Percentiles rank a stretch among this genome's conserved stretches.
Evolutionary conservation across 176 grass and related monocot species (phyloP).

Genomic region (Guadua angustifolia): DNA sequence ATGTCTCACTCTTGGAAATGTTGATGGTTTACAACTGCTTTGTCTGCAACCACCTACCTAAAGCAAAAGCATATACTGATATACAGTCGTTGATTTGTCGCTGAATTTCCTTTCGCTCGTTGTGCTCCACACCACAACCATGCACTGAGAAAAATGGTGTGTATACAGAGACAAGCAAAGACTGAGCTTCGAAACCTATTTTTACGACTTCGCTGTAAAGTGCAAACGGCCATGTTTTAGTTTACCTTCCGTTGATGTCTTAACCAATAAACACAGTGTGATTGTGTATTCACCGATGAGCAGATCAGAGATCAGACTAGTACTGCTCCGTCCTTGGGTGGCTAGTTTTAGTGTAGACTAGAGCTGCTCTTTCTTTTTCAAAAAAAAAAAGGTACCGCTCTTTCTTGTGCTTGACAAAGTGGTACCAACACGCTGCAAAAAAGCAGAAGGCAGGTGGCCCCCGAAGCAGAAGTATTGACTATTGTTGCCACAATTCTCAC

Average conservation of each 20-base stretch:
- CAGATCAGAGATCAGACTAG: not conserved
- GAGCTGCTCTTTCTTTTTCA: too few species aligned
- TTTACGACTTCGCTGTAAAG: not conserved
- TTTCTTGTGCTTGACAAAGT: constrained; percentile 50
- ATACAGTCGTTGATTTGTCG: not conserved
- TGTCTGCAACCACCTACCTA: constrained; percentile 38
- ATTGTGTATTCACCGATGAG: not conserved
- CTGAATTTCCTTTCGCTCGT: not conserved
- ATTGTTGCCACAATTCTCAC: constrained; percentile 23
- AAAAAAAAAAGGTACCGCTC: not conserved
- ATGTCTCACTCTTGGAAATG: constrained; percentile 37
- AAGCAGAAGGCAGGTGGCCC: constrained; percentile 48
- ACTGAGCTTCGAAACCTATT: not conserved
- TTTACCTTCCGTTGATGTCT: not conserved
- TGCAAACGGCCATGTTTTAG: not conserved
- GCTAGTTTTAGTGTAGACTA: not conserved
- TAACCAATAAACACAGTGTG: not conserved
- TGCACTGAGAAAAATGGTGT: not conserved
- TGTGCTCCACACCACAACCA: not conserved
- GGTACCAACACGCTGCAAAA: constrained; percentile 49
- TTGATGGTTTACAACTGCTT: constrained; percentile 40
- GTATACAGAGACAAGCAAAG: not conserved
- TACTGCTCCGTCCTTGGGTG: not conserved
- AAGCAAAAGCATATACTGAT: too few species aligned
- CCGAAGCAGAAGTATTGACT: constrained; percentile 32